Conservation (phyloP, 306 rosid genomes). For the barrel medic (Medicago truncatula) region MtrunA17r5.0-ANR NC_053049.1:28963501-28964000, state of each 20-base stretch:
- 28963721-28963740: neutral
- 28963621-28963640: neutral
- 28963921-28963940: constrained; percentile 48
- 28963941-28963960: constrained; percentile 38
- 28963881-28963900: too few species aligned
- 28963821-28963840: neutral
- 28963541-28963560: neutral
- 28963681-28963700: neutral
- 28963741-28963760: too few species aligned
- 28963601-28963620: neutral
- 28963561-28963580: neutral
- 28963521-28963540: neutral
- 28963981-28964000: too few species aligned
- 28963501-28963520: neutral
- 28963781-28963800: neutral
- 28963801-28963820: neutral
- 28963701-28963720: neutral
- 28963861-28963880: too few species aligned
- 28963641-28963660: neutral
- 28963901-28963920: too few species aligned
- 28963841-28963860: neutral
- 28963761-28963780: neutral
- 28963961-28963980: neutral
- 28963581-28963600: neutral
- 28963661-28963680: neutral